Percentiles rank a stretch among this genome's conserved stretches.
These are phyloP conservation scores for Berberis vulgaris DNA, from an alignment of 164 flowering plant species.

Conservation along the genomic window DNA sequence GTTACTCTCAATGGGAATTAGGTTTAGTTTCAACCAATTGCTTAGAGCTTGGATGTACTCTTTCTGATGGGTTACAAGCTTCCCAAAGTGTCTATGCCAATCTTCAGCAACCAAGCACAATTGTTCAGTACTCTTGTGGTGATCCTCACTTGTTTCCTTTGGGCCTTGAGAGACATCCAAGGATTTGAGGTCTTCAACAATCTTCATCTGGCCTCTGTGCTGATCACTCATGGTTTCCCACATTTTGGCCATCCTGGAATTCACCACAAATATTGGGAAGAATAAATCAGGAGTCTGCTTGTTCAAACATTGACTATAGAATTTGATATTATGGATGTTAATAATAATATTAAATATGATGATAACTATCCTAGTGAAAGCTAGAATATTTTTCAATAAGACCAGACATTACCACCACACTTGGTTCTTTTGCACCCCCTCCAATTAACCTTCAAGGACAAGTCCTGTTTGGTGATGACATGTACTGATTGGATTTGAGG, in stretches of 20 bases:
- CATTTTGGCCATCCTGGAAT: constrained; percentile 74
- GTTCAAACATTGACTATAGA: too few relatives aligned
- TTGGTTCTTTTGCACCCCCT: too few relatives aligned
- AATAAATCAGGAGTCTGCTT: too few relatives aligned
- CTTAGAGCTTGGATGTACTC: constrained; percentile 49
- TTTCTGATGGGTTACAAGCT: constrained; percentile 51
- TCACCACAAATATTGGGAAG: not conserved
- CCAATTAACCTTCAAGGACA: too few relatives aligned
- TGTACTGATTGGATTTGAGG: too few relatives aligned
- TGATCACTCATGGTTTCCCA: constrained; percentile 62
- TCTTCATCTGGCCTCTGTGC: constrained; percentile 49
- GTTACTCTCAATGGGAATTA: constrained; percentile 78
- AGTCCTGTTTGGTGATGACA: too few relatives aligned
- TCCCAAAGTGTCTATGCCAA: constrained; percentile 56
- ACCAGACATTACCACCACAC: too few relatives aligned
- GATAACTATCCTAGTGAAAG: too few relatives aligned
- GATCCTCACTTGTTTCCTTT: constrained; percentile 57
- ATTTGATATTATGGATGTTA: too few relatives aligned
- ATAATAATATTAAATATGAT: too few relatives aligned
- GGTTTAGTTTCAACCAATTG: constrained; percentile 69
- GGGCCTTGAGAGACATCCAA: constrained; percentile 40
- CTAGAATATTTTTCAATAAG: too few relatives aligned
- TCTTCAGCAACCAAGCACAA: constrained; percentile 40
- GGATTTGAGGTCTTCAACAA: constrained; percentile 41
- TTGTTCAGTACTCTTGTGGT: constrained; percentile 53